phyloP scores from a whole-genome alignment of 352 stramenopile species.

The Phytophthora europaea region DNA sequence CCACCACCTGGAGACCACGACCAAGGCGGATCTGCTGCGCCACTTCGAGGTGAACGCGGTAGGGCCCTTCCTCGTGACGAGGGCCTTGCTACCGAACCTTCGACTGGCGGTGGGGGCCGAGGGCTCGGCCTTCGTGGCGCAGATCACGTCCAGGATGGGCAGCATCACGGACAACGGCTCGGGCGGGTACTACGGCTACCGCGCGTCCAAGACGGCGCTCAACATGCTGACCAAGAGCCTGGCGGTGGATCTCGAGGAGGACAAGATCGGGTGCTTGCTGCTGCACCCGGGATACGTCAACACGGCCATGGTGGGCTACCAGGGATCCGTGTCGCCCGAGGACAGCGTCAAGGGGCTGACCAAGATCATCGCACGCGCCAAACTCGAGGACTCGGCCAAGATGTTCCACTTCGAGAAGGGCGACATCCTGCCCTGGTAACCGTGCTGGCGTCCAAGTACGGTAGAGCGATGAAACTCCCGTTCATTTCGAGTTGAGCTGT shows the following conservation, averaged over 20 bases:
- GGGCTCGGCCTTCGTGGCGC: slow-evolving; percentile 51
- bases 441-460: no score
- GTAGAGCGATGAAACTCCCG: slow-evolving; percentile 13
- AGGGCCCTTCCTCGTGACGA: slow-evolving; percentile 70
- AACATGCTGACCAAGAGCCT: slow-evolving; percentile 81
- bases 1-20: slow-evolving; percentile 46
- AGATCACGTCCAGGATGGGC: slow-evolving; percentile 67
- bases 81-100: slow-evolving; percentile 60
- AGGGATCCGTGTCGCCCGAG: slow-evolving; percentile 41
- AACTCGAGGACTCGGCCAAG: slow-evolving; percentile 53
- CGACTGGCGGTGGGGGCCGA: slow-evolving; percentile 36
- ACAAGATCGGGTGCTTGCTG: slow-evolving; percentile 67
- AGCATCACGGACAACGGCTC: slow-evolving; percentile 42
- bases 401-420: slow-evolving; percentile 60
- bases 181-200: slow-evolving; percentile 70
- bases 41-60: slow-evolving; percentile 78
- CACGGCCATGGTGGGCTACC: slow-evolving; percentile 62
- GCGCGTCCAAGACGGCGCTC: slow-evolving; percentile 80
- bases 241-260: slow-evolving; percentile 48
- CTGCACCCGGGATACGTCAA: slow-evolving; percentile 73
- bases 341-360: slow-evolving; percentile 54
- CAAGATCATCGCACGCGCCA: slow-evolving; percentile 48
- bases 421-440: slow-evolving; percentile 55
- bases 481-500: slow-evolving; percentile 3
- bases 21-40: slow-evolving; percentile 56